A percentile compares a stretch with the other conserved stretches of the same genome.
Evolutionary conservation across 2,329 filamentous ascomycete genomes (phyloP).

Genomic region (Pleomassaria siparia): DNA sequence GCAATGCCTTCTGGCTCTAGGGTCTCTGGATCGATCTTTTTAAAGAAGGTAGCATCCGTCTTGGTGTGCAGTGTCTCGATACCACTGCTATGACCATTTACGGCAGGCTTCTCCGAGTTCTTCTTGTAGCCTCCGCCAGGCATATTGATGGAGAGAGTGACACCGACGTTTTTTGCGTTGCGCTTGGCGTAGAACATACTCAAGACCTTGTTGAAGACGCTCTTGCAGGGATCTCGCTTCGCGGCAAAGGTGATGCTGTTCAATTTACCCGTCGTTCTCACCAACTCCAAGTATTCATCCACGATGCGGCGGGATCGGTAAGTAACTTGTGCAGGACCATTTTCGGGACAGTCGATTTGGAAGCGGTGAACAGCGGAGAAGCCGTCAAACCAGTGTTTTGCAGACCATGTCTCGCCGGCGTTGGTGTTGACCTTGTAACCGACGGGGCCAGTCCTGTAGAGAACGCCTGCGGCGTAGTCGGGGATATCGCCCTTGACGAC

Average conservation of each 20-base stretch:
- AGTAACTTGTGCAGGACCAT: conserved; percentile 51
- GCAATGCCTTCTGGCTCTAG: conserved; percentile 71
- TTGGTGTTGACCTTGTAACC: conserved; percentile 63
- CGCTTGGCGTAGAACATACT: conserved; percentile 53
- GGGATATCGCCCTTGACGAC: conserved; percentile 68
- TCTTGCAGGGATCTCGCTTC: conserved; percentile 71
- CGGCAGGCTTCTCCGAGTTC: conserved; percentile 9
- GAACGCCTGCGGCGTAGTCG: conserved; percentile 66
- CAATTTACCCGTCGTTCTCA: conserved; percentile 61
- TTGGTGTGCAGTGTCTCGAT: conserved; percentile 60
- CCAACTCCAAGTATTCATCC: conserved; percentile 62
- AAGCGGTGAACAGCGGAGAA: conserved; percentile 73
- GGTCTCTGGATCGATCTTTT: conserved; percentile 68
- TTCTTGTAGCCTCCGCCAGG: conserved; percentile 50
- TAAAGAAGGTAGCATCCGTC: conserved; percentile 59
- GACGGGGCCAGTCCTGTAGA: conserved; percentile 76
- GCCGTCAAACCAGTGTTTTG: conserved; percentile 81
- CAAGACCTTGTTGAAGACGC: conserved; percentile 72
- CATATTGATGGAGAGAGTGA: conserved; percentile 66
- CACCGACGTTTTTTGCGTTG: conserved; percentile 60
- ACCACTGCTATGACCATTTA: conserved; percentile 33
- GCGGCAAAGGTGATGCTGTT: conserved; percentile 68
- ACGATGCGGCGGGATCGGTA: conserved; percentile 73
- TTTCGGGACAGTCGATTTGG: conserved; percentile 56
- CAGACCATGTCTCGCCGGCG: conserved; percentile 58